phyloP scores from a whole-genome alignment of 2,329 filamentous ascomycete genomes.

The Phialocephala sp. region DNA sequence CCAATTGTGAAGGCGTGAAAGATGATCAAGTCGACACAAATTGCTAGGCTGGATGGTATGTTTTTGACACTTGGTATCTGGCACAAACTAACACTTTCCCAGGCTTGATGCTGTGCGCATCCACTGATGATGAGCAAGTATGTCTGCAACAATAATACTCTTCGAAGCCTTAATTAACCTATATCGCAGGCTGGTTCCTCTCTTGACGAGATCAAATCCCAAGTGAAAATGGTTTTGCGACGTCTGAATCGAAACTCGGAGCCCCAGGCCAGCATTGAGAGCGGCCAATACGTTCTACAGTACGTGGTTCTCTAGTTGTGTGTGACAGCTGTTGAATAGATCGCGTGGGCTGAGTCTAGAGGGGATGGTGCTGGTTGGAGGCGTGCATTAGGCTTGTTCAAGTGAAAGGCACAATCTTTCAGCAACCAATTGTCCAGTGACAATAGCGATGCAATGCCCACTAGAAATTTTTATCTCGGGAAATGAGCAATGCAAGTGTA shows the following conservation, averaged over 20 bases:
- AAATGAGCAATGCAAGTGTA: not conserved
- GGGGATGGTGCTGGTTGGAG: no score
- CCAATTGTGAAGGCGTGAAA: slow-evolving; percentile 23
- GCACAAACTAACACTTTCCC: slow-evolving; percentile 10
- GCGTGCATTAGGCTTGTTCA: no score
- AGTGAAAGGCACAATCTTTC: not conserved
- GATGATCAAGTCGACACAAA: slow-evolving; percentile 88
- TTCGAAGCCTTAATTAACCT: slow-evolving; percentile 1
- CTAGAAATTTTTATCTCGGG: no score
- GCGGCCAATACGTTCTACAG: slow-evolving; percentile 83
- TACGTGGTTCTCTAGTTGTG: slow-evolving; percentile 52
- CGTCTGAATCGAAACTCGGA: slow-evolving; percentile 88
- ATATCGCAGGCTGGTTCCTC: slow-evolving; percentile 66
- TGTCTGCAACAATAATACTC: no score
- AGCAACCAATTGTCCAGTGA: not conserved
- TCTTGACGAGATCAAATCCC: slow-evolving; percentile 85
- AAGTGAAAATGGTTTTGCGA: slow-evolving; percentile 89
- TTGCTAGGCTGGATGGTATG: slow-evolving; percentile 87
- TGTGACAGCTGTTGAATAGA: not conserved
- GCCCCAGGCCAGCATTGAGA: slow-evolving; percentile 90
- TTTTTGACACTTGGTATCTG: not conserved
- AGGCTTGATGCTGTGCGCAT: slow-evolving; percentile 95
- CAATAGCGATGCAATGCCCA: not conserved
- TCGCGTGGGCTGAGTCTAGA: no score
- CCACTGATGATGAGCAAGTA: slow-evolving; percentile 87